These are phyloP conservation scores for Exophiala oligosperma DNA, from an alignment of 2,329 filamentous ascomycete genomes.

Conservation along the genomic window DNA sequence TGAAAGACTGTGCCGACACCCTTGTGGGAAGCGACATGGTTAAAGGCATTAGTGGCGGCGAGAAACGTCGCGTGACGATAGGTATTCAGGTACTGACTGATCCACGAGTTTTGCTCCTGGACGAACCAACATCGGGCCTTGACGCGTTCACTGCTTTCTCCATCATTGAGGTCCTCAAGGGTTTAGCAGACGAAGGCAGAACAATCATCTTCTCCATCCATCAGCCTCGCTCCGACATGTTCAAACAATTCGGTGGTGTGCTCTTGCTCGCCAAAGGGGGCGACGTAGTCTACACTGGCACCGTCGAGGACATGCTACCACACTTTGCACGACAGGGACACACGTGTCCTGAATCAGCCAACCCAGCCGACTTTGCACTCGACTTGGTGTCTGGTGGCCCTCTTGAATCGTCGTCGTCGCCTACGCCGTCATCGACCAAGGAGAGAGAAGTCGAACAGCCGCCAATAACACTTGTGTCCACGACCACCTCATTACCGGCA, in stretches of 20 bases:
- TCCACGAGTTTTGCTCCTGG: slow-evolving; percentile 77
- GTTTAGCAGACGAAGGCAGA: slow-evolving; percentile 58
- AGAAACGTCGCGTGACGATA: slow-evolving; percentile 78
- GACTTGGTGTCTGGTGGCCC: slow-evolving; percentile 63
- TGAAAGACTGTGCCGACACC: slow-evolving; percentile 66
- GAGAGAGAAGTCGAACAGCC: neutral
- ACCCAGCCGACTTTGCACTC: slow-evolving; percentile 80
- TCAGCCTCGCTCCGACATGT: slow-evolving; percentile 78
- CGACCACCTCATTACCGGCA: neutral
- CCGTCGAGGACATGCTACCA: slow-evolving; percentile 55
- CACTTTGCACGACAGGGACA: slow-evolving; percentile 65
- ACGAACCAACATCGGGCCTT: slow-evolving; percentile 80
- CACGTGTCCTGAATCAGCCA: slow-evolving; percentile 67
- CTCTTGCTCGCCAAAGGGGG: slow-evolving; percentile 72
- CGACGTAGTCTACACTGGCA: slow-evolving; percentile 71
- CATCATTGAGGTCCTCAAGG: slow-evolving; percentile 71
- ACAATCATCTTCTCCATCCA: slow-evolving; percentile 81
- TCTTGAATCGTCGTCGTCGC: neutral
- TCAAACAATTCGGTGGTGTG: slow-evolving; percentile 76
- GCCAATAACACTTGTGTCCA: slow-evolving; percentile 42
- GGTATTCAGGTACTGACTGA: slow-evolving; percentile 79
- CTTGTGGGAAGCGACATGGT: slow-evolving; percentile 79
- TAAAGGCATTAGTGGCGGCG: slow-evolving; percentile 81
- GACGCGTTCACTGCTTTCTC: slow-evolving; percentile 76
- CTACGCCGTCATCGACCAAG: no score